Conservation (phyloP, 257 asterid species). For the Lavandula angustifolia region DNA sequence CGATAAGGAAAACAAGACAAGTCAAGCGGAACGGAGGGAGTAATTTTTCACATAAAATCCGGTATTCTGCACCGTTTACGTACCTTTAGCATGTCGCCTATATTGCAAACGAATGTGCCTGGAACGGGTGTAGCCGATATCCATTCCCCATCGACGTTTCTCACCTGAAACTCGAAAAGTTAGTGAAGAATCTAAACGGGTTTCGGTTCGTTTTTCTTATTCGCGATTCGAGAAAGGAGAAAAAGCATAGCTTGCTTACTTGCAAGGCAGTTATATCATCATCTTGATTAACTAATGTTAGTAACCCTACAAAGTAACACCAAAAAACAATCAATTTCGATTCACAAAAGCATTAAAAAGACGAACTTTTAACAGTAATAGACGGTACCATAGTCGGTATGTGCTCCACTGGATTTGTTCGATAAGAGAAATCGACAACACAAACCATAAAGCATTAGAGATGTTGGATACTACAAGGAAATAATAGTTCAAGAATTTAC, state of each 20-base stretch:
- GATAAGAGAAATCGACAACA: slow-evolving; percentile 17
- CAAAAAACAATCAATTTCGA: not conserved
- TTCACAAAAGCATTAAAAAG: slow-evolving; percentile 10
- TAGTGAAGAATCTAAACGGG: not conserved
- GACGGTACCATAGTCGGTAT: slow-evolving; percentile 86
- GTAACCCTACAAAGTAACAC: slow-evolving; percentile 56
- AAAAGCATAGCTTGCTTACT: slow-evolving; percentile 39
- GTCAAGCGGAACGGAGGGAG: too few species aligned
- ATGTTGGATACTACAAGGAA: slow-evolving; percentile 6
- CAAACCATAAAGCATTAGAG: slow-evolving; percentile 32
- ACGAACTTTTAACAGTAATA: slow-evolving; percentile 9
- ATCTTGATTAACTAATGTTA: slow-evolving; percentile 93
- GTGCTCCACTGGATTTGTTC: slow-evolving; percentile 78
- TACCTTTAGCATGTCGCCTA: slow-evolving; percentile 94
- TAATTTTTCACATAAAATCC: too few species aligned
- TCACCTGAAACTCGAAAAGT: slow-evolving; percentile 49
- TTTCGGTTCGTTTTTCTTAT: too few species aligned
- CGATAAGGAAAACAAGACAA: too few species aligned
- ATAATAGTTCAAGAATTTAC: slow-evolving; percentile 37
- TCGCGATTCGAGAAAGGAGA: too few species aligned
- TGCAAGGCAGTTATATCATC: slow-evolving; percentile 81
- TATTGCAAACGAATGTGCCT: slow-evolving; percentile 87
- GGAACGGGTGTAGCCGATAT: slow-evolving; percentile 74
- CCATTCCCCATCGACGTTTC: slow-evolving; percentile 74
- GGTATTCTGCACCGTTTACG: too few species aligned